These are phyloP conservation scores for Apostasia ramifera DNA, from an alignment of 106 monocot genomes.

Conservation along the genomic window DNA sequence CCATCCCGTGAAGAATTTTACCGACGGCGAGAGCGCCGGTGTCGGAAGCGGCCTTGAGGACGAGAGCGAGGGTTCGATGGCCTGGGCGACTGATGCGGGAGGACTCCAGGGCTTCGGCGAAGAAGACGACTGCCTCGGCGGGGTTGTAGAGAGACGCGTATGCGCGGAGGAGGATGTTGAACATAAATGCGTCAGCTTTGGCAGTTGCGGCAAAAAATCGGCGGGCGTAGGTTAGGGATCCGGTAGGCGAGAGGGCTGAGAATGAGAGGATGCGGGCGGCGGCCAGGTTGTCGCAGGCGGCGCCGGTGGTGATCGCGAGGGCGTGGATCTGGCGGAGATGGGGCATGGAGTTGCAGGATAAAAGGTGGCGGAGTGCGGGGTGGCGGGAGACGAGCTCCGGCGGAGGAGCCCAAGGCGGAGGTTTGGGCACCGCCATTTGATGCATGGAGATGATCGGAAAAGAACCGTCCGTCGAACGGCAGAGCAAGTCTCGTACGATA, in stretches of 20 bases:
- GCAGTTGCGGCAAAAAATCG: not conserved
- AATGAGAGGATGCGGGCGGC: conserved; percentile 4
- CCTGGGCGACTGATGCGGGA: not conserved
- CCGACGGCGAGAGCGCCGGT: conserved; percentile 1
- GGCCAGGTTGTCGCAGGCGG: conserved; percentile 3
- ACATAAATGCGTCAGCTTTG: conserved; percentile 2
- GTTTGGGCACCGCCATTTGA: not conserved
- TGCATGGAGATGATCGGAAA: not conserved
- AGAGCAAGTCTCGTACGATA: too few species aligned
- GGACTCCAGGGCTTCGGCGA: conserved; percentile 8
- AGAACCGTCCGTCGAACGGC: too few species aligned
- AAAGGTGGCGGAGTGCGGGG: not conserved
- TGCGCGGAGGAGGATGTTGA: conserved; percentile 14
- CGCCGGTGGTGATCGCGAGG: not conserved
- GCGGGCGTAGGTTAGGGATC: conserved; percentile 3
- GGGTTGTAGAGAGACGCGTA: conserved; percentile 9
- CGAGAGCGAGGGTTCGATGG: not conserved
- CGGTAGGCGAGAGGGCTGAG: not conserved
- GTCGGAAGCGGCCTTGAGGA: conserved; percentile 6
- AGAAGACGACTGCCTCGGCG: conserved; percentile 10
- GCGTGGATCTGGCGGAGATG: not conserved
- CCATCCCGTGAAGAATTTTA: not conserved
- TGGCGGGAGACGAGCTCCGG: conserved; percentile 3
- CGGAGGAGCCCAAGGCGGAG: not conserved
- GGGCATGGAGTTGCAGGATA: conserved; percentile 1